Conservation (phyloP, 805 yeast genomes). For the Wickerhamomyces bisporus region DNA sequence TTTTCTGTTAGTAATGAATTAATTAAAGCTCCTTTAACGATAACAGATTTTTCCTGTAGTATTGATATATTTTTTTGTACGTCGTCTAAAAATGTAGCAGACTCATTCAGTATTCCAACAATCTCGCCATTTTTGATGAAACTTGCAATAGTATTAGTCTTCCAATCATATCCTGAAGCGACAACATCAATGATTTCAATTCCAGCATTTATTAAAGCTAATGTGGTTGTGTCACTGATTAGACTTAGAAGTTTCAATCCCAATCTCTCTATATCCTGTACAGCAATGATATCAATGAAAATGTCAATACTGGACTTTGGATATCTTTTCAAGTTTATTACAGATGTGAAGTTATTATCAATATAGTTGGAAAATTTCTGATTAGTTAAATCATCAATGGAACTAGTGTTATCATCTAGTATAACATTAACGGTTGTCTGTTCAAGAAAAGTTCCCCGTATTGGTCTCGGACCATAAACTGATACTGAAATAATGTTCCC, state of each 20-base stretch:
- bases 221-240: conserved; percentile 42
- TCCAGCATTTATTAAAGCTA: conserved; percentile 82
- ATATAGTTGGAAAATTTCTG: conserved; percentile 40
- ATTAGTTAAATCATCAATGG: conserved; percentile 29
- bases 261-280: conserved; percentile 26
- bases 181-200: conserved; percentile 77
- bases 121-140: conserved; percentile 54
- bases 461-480: conserved; percentile 88
- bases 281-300: conserved; percentile 59
- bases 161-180: conserved; percentile 50
- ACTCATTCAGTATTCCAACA: conserved; percentile 54
- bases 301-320: conserved; percentile 89
- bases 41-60: conserved; percentile 13
- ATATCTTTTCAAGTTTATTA: conserved; percentile 54
- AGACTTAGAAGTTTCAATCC: conserved; percentile 29
- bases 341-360: conserved; percentile 32
- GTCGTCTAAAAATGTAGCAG: conserved; percentile 25
- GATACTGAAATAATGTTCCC: conserved; percentile 45
- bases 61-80: conserved; percentile 33
- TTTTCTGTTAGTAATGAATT: background rate
- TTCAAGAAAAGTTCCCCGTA: conserved; percentile 64
- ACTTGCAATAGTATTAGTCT: conserved; percentile 40
- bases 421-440: conserved; percentile 60
- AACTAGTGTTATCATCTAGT: conserved; percentile 30
- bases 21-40: conserved; percentile 2